Conservation (phyloP, 2,329 filamentous ascomycete genomes). For the Tolypocladium amazonense region DNA sequence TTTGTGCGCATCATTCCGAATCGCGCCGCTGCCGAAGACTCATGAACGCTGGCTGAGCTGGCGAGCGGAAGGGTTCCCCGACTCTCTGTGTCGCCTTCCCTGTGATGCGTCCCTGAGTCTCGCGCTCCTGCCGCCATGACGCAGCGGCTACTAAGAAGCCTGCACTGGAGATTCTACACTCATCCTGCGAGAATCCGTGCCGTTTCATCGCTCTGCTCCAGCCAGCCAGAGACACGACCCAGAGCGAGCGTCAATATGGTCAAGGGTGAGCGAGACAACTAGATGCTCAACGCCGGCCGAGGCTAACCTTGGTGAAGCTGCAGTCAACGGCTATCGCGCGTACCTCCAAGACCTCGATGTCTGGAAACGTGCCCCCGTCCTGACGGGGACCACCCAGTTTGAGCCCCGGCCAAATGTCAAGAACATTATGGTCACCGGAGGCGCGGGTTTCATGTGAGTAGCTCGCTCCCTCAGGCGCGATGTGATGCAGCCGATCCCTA, state of each 20-base stretch:
- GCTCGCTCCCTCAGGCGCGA: background rate
- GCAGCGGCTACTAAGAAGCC: constrained; percentile 4
- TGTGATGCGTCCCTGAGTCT: background rate
- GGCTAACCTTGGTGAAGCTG: constrained; percentile 4
- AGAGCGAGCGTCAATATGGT: constrained; percentile 2
- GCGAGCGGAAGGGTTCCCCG: background rate
- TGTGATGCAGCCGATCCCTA: background rate
- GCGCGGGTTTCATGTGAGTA: constrained; percentile 74
- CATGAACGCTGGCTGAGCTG: background rate
- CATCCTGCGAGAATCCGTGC: background rate
- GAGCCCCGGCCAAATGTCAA: constrained; percentile 57
- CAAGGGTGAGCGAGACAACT: constrained; percentile 4
- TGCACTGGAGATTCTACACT: constrained; percentile 3
- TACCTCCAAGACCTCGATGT: constrained; percentile 51
- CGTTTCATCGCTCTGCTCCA: background rate
- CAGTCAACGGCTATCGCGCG: constrained; percentile 19
- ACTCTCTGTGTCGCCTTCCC: too few relatives aligned
- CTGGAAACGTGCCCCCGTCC: constrained; percentile 61
- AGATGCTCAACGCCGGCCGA: background rate
- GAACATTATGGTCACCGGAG: constrained; percentile 77
- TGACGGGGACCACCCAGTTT: constrained; percentile 61
- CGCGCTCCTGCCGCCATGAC: constrained; percentile 5
- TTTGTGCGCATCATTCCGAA: background rate
- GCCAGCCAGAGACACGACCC: background rate
- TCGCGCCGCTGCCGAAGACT: background rate